Percentiles rank a stretch among this genome's conserved stretches.
Evolutionary conservation across 2,329 filamentous ascomycete species (phyloP).

Genomic region (Anisogramma anomala): DNA sequence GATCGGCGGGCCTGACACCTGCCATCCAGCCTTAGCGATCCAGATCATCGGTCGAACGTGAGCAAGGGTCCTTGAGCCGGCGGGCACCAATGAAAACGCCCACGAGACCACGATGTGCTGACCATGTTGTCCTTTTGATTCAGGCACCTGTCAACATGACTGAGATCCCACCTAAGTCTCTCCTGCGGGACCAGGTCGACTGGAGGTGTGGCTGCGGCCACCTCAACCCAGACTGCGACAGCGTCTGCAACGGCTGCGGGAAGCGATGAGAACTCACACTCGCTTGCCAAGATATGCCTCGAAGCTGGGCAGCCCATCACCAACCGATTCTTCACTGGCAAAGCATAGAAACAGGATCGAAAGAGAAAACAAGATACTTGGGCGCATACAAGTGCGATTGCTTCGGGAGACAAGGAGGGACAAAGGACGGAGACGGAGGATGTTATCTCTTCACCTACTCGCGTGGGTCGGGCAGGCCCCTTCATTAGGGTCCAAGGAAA

Average conservation of each 20-base stretch:
- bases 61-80: neutral
- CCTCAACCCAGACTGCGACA: conserved; percentile 12
- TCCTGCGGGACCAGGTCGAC: conserved; percentile 9
- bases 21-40: neutral
- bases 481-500: no score
- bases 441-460: neutral
- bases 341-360: no score
- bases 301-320: neutral
- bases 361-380: neutral
- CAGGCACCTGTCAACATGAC: conserved; percentile 1
- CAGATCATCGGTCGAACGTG: neutral
- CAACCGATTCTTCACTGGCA: neutral
- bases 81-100: neutral
- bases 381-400: neutral
- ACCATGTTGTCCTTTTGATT: neutral
- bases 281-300: no score
- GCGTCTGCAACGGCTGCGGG: conserved; percentile 8
- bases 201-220: conserved; percentile 12
- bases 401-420: neutral
- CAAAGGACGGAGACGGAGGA: neutral
- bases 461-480: neutral
- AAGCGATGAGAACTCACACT: conserved; percentile 4
- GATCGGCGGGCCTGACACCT: neutral
- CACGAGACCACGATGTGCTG: neutral
- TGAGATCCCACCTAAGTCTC: conserved; percentile 10